These are phyloP conservation scores for Lasiosphaeria ovina DNA, from an alignment of 495 filamentous ascomycete species.

Conservation along the genomic window DNA sequence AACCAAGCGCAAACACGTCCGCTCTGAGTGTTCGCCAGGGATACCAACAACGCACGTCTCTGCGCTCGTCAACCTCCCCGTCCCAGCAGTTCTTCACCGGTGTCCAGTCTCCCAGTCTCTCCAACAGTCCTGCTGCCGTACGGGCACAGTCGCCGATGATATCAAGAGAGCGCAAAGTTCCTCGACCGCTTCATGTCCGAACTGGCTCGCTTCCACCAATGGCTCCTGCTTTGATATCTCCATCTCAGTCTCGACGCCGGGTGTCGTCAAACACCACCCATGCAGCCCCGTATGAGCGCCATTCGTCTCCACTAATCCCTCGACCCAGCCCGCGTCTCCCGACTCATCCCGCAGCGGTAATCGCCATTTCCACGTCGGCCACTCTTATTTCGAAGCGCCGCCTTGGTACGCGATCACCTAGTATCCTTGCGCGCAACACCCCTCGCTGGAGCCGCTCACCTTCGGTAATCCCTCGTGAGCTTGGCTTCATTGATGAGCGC, in stretches of 20 bases:
- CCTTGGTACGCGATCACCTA: conserved; percentile 41
- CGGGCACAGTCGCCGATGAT: conserved; percentile 38
- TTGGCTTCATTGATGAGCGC: conserved; percentile 20
- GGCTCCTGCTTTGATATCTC: conserved; percentile 24
- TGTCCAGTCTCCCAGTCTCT: conserved; percentile 32
- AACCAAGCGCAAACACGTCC: conserved; percentile 30
- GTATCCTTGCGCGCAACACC: conserved; percentile 41
- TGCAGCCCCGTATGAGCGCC: conserved; percentile 32
- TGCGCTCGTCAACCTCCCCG: conserved; percentile 35
- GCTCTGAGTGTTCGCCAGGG: conserved; percentile 39
- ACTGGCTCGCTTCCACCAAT: conserved; percentile 48
- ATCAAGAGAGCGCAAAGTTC: conserved; percentile 40
- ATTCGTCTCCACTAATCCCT: conserved; percentile 35
- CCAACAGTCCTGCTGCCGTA: conserved; percentile 23
- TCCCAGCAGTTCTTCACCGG: conserved; percentile 36
- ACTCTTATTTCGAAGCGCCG: conserved; percentile 34
- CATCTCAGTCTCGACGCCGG: conserved; percentile 38
- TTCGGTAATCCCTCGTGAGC: conserved; percentile 22
- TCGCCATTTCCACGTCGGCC: conserved; percentile 8
- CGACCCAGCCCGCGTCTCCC: conserved; percentile 27
- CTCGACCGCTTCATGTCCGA: conserved; percentile 42
- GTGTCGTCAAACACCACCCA: conserved; percentile 31
- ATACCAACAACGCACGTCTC: conserved; percentile 32
- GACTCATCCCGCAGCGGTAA: conserved; percentile 10
- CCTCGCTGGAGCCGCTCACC: conserved; percentile 45